phyloP scores from a whole-genome alignment of 2,329 filamentous ascomycete genomes.

The Juglanconis juglandina region DNA sequence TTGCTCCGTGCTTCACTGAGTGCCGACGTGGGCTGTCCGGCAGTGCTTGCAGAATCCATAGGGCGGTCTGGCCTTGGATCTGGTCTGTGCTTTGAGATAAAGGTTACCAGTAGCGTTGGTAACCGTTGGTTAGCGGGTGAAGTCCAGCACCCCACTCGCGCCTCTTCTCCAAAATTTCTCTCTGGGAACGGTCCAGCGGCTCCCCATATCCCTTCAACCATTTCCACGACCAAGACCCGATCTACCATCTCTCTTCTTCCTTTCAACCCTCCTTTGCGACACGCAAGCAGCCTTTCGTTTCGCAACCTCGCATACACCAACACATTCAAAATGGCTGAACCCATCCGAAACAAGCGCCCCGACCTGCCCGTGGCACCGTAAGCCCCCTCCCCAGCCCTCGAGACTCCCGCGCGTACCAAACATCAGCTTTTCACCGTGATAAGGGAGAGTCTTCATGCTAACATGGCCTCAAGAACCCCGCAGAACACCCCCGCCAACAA shows the following conservation, averaged over 20 bases:
- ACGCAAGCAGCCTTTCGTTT: slow-evolving; percentile 13
- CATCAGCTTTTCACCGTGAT: slow-evolving; percentile 9
- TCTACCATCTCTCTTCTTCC: not conserved
- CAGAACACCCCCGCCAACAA: slow-evolving; percentile 96
- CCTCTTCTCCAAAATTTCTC: not conserved
- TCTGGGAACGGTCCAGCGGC: not conserved
- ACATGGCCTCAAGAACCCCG: slow-evolving; percentile 68
- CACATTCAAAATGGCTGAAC: slow-evolving; percentile 54
- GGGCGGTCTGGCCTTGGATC: not conserved
- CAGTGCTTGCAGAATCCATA: not conserved
- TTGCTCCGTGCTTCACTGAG: not conserved
- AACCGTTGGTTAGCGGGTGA: not conserved
- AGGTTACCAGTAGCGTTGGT: not conserved
- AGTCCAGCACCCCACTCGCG: not conserved
- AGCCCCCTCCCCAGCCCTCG: slow-evolving; percentile 32
- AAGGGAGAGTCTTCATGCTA: slow-evolving; percentile 20
- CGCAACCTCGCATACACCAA: slow-evolving; percentile 24
- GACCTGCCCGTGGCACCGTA: slow-evolving; percentile 57
- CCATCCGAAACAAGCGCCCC: slow-evolving; percentile 61
- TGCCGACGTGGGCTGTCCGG: not conserved
- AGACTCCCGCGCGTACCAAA: not conserved
- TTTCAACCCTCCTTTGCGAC: not conserved
- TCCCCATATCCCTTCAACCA: not conserved
- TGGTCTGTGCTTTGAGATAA: not conserved
- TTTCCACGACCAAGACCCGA: not conserved